These are phyloP conservation scores for Daldinia vernicosa DNA, from an alignment of 495 filamentous ascomycete genomes.

Conservation along the genomic window DNA sequence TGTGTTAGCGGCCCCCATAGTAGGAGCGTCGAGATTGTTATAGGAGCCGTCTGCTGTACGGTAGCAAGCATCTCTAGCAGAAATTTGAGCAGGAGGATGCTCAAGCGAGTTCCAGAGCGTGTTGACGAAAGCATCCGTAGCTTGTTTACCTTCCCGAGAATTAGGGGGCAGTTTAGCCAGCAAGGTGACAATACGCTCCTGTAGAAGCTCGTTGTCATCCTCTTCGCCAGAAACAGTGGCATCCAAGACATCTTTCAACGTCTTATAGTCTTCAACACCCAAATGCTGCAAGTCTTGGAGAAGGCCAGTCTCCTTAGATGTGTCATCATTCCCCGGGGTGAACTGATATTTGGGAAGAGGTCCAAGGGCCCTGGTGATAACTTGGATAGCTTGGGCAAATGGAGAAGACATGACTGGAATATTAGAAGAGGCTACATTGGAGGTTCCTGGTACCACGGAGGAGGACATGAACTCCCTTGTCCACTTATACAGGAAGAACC, in stretches of 20 bases:
- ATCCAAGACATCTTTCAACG: conserved; percentile 48
- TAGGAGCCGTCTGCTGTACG: conserved; percentile 72
- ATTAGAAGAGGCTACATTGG: neutral
- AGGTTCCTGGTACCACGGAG: neutral
- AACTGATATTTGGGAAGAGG: conserved; percentile 45
- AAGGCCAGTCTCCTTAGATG: conserved; percentile 38
- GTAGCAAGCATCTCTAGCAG: conserved; percentile 55
- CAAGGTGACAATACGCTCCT: conserved; percentile 50
- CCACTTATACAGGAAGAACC: conserved; percentile 6
- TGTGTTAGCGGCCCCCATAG: conserved; percentile 63
- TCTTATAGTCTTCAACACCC: conserved; percentile 46
- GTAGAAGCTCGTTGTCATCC: conserved; percentile 51
- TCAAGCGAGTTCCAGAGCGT: conserved; percentile 70
- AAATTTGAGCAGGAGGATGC: conserved; percentile 69
- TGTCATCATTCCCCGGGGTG: conserved; percentile 42
- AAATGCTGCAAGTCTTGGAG: conserved; percentile 42
- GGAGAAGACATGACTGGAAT: conserved; percentile 27
- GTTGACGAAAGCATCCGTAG: conserved; percentile 53
- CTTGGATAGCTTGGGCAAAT: conserved; percentile 31
- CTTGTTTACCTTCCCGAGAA: conserved; percentile 45
- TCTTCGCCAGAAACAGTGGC: conserved; percentile 45
- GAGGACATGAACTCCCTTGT: conserved; percentile 1
- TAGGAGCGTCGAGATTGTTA: conserved; percentile 67
- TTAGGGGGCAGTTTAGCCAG: conserved; percentile 48
- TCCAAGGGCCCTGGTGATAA: conserved; percentile 44